These are phyloP conservation scores for Solanum neorickii DNA, from an alignment of 257 asterid species.

Conservation along the genomic window DNA sequence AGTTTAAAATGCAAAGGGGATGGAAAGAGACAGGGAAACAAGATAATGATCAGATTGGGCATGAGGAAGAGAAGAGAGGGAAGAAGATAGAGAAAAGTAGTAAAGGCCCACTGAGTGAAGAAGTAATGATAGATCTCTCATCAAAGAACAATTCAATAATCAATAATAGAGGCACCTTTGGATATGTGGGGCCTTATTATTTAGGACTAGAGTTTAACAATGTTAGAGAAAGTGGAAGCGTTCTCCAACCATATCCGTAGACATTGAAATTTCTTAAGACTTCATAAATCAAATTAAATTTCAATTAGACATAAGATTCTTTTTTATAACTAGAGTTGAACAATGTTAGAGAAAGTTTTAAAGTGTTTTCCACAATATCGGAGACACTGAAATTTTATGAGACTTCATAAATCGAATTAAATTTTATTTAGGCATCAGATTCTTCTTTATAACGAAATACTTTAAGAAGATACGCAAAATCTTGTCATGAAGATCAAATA, in stretches of 20 bases:
- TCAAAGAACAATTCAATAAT: background rate
- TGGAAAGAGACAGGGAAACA: background rate
- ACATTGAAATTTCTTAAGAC: accelerated
- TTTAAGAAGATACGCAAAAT: too few relatives aligned
- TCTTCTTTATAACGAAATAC: background rate
- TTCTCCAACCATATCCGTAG: accelerated
- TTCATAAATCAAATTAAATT: too few relatives aligned
- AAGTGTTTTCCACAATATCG: accelerated
- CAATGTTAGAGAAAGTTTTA: background rate
- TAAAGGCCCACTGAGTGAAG: constrained; percentile 9
- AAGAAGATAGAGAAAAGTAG: background rate
- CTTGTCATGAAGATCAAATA: too few relatives aligned
- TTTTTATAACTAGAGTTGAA: background rate
- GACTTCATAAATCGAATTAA: too few relatives aligned
- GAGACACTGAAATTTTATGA: accelerated
- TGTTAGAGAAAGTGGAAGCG: background rate
- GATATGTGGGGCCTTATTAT: background rate
- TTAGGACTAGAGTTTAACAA: background rate
- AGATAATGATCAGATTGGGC: background rate
- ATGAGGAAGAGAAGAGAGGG: background rate
- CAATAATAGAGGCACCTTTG: background rate
- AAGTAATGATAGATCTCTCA: background rate
- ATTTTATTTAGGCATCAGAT: too few relatives aligned
- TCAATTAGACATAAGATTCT: too few relatives aligned
- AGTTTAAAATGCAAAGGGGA: background rate